Evolutionary conservation across 768 basidiomycete genomes (phyloP).

Genomic region (Gymnopilus dilepis): DNA sequence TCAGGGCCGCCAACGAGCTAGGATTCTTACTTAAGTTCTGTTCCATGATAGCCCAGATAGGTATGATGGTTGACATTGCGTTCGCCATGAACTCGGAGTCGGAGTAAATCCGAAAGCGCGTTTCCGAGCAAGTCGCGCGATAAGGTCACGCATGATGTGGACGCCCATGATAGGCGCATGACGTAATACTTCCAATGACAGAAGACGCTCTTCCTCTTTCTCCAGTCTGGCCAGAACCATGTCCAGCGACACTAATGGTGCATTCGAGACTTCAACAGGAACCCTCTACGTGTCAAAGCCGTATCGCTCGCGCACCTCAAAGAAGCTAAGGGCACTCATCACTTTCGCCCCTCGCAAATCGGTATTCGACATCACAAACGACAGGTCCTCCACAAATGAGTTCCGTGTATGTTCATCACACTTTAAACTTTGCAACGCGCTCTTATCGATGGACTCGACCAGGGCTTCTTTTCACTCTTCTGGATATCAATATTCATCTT

Average conservation of each 20-base stretch:
- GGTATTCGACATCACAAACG: slow-evolving; percentile 83
- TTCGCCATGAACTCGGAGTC: slow-evolving; percentile 7
- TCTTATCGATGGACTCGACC: slow-evolving; percentile 9
- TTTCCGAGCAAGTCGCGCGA: slow-evolving; percentile 13
- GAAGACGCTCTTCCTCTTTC: not conserved
- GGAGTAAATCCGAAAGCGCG: slow-evolving; percentile 6
- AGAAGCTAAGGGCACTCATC: slow-evolving; percentile 81
- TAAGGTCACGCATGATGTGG: slow-evolving; percentile 1
- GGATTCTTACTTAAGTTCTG: not conserved
- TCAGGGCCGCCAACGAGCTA: slow-evolving; percentile 4
- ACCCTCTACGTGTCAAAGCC: slow-evolving; percentile 79
- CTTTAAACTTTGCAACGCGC: not conserved
- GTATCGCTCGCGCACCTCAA: slow-evolving; percentile 73
- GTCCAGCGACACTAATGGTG: slow-evolving; percentile 35
- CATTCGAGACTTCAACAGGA: slow-evolving; percentile 61
- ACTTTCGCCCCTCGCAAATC: slow-evolving; percentile 89
- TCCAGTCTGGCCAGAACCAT: not conserved
- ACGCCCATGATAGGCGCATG: not conserved
- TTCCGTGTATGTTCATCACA: slow-evolving; percentile 64
- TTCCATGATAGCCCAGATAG: slow-evolving; percentile 20
- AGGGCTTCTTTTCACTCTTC: slow-evolving; percentile 96
- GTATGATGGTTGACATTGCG: slow-evolving; percentile 6
- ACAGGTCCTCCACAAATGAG: slow-evolving; percentile 75
- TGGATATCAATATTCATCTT: slow-evolving; percentile 91
- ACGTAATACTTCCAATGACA: not conserved